Percentiles rank a stretch among this genome's conserved stretches.
Conservation (phyloP, 23 red algal species). For the Gracilaria caudata region DNA sequence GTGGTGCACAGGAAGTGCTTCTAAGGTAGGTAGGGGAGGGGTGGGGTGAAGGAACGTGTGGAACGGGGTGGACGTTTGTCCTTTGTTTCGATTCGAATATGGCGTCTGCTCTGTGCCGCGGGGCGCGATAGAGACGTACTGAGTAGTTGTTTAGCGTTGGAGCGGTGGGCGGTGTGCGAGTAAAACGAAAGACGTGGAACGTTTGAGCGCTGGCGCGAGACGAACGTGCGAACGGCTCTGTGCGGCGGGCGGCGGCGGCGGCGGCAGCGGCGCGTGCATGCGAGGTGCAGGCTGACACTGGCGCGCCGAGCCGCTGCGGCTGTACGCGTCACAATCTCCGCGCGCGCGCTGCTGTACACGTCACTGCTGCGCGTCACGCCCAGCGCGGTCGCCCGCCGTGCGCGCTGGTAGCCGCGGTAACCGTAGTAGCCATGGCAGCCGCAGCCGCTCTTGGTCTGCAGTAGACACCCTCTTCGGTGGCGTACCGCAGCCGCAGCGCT, state of each 20-base stretch:
- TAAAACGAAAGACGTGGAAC: background rate
- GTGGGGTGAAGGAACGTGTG: background rate
- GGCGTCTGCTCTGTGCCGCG: background rate
- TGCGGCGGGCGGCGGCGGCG: background rate
- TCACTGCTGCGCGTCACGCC: background rate
- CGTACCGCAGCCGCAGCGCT: too few species aligned
- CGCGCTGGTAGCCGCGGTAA: background rate
- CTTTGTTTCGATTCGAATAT: background rate
- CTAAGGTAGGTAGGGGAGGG: conserved; percentile 18
- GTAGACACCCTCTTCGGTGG: too few species aligned
- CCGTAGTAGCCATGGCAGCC: background rate
- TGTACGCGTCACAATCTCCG: background rate
- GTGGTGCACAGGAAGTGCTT: conserved; percentile 98
- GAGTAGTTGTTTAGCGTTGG: background rate
- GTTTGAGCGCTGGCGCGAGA: background rate
- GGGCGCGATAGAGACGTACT: background rate
- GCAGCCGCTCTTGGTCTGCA: background rate
- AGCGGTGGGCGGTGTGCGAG: background rate
- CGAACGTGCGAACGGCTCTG: background rate
- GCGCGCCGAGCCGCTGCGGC: background rate
- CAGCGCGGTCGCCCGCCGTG: background rate
- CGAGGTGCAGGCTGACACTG: conserved; percentile 16
- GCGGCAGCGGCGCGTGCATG: background rate
- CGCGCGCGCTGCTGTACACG: background rate
- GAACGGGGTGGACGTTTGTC: background rate